Conservation (phyloP, 352 stramenopile species). For the Peronospora farinosa region DNA sequence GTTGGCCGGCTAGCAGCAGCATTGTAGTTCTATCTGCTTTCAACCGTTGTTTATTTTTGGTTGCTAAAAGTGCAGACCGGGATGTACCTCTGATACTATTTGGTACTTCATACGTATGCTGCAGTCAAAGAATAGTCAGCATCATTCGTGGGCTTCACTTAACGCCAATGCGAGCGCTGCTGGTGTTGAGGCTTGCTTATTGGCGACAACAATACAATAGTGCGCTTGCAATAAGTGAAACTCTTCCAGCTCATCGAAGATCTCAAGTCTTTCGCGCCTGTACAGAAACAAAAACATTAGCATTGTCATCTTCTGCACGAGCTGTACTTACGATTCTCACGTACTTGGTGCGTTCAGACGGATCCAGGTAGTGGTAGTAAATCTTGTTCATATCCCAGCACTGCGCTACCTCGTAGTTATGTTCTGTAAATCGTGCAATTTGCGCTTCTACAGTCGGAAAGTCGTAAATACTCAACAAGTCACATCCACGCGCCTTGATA, state of each 20-base stretch:
- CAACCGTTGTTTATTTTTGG: slow-evolving; percentile 18
- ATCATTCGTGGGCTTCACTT: slow-evolving; percentile 16
- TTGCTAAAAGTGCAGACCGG: neutral
- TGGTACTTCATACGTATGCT: neutral
- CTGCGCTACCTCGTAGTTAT: slow-evolving; percentile 62
- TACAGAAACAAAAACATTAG: slow-evolving; percentile 5
- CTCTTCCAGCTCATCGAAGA: slow-evolving; percentile 91
- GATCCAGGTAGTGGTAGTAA: slow-evolving; percentile 85
- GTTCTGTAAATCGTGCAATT: slow-evolving; percentile 59
- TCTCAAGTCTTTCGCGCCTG: slow-evolving; percentile 81
- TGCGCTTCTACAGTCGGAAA: slow-evolving; percentile 75
- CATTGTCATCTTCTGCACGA: neutral
- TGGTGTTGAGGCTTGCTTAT: slow-evolving; percentile 28
- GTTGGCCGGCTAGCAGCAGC: slow-evolving; percentile 22
- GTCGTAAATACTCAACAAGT: slow-evolving; percentile 78
- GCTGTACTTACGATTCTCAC: slow-evolving; percentile 7
- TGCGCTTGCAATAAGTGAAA: slow-evolving; percentile 88
- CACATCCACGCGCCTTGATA: slow-evolving; percentile 85
- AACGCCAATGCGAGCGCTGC: slow-evolving; percentile 34
- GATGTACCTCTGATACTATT: slow-evolving; percentile 1
- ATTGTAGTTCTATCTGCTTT: slow-evolving; percentile 25
- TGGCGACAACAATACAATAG: slow-evolving; percentile 87
- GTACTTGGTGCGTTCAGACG: slow-evolving; percentile 57
- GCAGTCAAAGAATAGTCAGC: neutral
- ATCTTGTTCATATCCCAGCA: slow-evolving; percentile 90